These are phyloP conservation scores for Rhodomyrtus psidioides DNA, from an alignment of 441 rosid genomes.

Conservation along the genomic window DNA sequence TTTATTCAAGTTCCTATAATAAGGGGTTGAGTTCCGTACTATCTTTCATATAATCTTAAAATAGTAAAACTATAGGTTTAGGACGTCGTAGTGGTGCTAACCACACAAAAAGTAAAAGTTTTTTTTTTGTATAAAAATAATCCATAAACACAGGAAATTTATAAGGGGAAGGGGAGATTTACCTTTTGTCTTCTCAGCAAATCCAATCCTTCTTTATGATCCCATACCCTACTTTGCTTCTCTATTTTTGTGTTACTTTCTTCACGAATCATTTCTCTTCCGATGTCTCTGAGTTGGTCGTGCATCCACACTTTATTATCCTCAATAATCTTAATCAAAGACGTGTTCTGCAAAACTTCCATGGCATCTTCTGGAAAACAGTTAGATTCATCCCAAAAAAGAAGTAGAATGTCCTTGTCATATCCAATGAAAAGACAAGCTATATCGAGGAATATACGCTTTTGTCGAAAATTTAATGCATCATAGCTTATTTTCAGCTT, in stretches of 20 bases:
- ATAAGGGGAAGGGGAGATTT: neutral
- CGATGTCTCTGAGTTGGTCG: neutral
- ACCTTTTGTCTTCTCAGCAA: fast-evolving
- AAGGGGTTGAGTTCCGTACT: neutral
- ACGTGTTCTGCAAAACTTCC: no score
- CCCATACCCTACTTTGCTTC: neutral
- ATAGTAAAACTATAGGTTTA: neutral
- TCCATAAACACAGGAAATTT: no score
- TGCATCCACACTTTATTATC: fast-evolving
- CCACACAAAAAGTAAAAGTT: neutral
- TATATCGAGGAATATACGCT: no score
- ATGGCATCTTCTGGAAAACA: no score
- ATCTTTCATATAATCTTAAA: neutral
- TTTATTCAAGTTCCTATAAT: neutral
- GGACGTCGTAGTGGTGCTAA: neutral
- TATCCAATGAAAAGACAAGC: no score
- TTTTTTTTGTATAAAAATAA: no score
- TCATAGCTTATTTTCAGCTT: neutral
- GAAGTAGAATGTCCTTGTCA: no score
- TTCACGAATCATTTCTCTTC: neutral
- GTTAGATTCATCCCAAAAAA: no score
- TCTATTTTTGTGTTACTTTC: neutral
- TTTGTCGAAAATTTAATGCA: neutral
- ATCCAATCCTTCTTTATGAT: fast-evolving
- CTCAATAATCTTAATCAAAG: neutral